phyloP scores from a whole-genome alignment of 2,329 filamentous ascomycete genomes.

The Cladosporium sp. region DNA sequence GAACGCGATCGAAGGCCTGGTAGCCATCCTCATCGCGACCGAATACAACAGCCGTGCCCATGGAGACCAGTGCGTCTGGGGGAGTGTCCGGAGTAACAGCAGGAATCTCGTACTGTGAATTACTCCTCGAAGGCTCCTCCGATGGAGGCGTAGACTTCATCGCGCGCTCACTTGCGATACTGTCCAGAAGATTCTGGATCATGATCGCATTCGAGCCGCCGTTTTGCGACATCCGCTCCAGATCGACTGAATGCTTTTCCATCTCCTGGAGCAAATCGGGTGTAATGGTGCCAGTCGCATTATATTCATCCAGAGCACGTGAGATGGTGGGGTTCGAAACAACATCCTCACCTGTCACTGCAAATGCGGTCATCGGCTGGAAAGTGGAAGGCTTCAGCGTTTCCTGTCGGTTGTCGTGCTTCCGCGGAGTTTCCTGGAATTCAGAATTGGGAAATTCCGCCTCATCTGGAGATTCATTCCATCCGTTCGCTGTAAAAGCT shows the following conservation, averaged over 20 bases:
- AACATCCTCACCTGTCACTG: constrained; percentile 17
- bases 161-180: constrained; percentile 26
- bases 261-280: constrained; percentile 36
- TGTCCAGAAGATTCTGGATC: constrained; percentile 37
- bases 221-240: constrained; percentile 35
- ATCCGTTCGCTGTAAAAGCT: constrained; percentile 27
- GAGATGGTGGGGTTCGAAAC: constrained; percentile 25
- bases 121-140: constrained; percentile 18
- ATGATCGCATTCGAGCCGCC: constrained; percentile 37
- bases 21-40: constrained; percentile 7
- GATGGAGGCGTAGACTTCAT: constrained; percentile 1
- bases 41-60: constrained; percentile 35
- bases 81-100: constrained; percentile 36
- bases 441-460: constrained; percentile 21
- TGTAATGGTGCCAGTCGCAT: constrained; percentile 33
- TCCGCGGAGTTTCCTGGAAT: constrained; percentile 33
- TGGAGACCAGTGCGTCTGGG: constrained; percentile 27
- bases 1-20: neutral
- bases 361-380: constrained; percentile 16
- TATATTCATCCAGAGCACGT: constrained; percentile 26
- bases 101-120: constrained; percentile 31
- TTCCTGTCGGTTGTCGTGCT: constrained; percentile 25
- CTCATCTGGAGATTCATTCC: constrained; percentile 27
- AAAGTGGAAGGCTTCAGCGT: constrained; percentile 26
- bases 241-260: constrained; percentile 34